Evolutionary conservation across 1,284 basidiomycete genomes (phyloP).

Genomic region (Fistulinella cinereoalba): DNA sequence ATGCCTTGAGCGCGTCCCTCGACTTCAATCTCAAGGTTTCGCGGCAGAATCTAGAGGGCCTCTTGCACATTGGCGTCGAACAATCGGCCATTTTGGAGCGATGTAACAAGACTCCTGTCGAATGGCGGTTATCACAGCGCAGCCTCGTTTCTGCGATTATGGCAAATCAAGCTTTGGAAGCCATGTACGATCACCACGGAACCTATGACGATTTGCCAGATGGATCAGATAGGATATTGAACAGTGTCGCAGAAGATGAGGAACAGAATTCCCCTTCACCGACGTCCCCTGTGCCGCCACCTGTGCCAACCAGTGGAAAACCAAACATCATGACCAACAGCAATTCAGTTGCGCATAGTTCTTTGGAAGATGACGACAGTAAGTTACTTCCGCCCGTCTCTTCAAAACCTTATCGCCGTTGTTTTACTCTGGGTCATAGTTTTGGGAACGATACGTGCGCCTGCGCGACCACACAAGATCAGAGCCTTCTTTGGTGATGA

Average conservation of each 20-base stretch:
- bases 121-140: slow-evolving; percentile 47
- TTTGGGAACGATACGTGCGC: slow-evolving; percentile 12
- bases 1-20: slow-evolving; percentile 32
- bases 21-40: slow-evolving; percentile 36
- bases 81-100: slow-evolving; percentile 42
- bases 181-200: slow-evolving; percentile 16
- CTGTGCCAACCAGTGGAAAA: slow-evolving; percentile 11
- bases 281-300: slow-evolving; percentile 6
- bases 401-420: not conserved
- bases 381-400: not conserved
- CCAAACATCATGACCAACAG: not conserved
- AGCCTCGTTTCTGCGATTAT: slow-evolving; percentile 36
- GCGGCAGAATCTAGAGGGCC: slow-evolving; percentile 40
- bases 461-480: slow-evolving; percentile 42
- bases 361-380: slow-evolving; percentile 20
- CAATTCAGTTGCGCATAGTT: not conserved
- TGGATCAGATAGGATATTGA: slow-evolving; percentile 10
- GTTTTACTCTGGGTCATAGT: slow-evolving; percentile 9
- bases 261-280: slow-evolving; percentile 3
- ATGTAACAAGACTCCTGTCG: slow-evolving; percentile 43
- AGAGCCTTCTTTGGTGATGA: slow-evolving; percentile 65
- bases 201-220: slow-evolving; percentile 11
- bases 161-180: slow-evolving; percentile 20
- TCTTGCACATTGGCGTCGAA: slow-evolving; percentile 41
- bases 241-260: slow-evolving; percentile 9